Percentiles rank a stretch among this genome's conserved stretches.
phyloP scores from a whole-genome alignment of 2,329 filamentous ascomycete genomes.

The Fusarium albidum region DNA sequence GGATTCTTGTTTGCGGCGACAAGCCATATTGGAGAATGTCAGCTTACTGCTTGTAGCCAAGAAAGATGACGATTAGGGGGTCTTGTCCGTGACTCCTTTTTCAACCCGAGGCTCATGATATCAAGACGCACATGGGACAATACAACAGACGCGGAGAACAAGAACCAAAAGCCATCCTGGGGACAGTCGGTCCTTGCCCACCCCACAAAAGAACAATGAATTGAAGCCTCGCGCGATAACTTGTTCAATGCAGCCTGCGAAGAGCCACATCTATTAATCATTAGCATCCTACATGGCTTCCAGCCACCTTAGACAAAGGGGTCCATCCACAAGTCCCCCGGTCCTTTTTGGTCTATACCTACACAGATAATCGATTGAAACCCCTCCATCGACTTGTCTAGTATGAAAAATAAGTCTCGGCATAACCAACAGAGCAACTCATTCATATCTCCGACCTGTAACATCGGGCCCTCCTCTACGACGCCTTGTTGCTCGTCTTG shows the following conservation, averaged over 20 bases:
- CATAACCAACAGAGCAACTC: conserved; percentile 3
- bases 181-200: too few relatives aligned
- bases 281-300: conserved; percentile 29
- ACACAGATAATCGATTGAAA: neutral
- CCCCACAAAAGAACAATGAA: too few relatives aligned
- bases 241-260: conserved; percentile 22
- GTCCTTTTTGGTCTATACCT: conserved; percentile 18
- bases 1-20: neutral
- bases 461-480: conserved; percentile 5
- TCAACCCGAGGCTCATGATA: too few relatives aligned
- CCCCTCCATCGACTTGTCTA: neutral
- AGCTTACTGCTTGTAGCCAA: too few relatives aligned
- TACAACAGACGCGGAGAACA: too few relatives aligned
- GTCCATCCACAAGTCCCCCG: conserved; percentile 3
- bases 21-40: neutral
- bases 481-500: conserved; percentile 57
- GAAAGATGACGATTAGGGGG: too few relatives aligned
- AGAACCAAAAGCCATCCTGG: too few relatives aligned
- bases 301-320: conserved; percentile 23
- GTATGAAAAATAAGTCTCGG: conserved; percentile 7
- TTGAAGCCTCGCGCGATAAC: neutral
- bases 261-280: conserved; percentile 39
- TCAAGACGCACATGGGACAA: too few relatives aligned
- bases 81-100: too few relatives aligned
- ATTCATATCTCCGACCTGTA: neutral